These are phyloP conservation scores for Aspergillus chevalieri DNA, from an alignment of 2,329 filamentous ascomycete genomes.

Conservation along the genomic window DNA sequence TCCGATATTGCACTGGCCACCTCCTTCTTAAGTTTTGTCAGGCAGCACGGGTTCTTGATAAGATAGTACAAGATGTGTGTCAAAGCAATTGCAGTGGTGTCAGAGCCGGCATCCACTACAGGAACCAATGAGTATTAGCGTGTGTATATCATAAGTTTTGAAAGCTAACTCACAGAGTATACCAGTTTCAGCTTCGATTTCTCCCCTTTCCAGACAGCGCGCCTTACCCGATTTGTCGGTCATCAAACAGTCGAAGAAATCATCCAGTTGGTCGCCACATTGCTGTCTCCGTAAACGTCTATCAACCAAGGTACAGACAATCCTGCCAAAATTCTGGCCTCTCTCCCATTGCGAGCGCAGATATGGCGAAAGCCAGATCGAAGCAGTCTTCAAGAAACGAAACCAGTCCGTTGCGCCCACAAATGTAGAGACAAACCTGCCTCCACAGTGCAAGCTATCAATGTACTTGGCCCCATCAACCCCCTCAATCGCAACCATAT, in stretches of 20 bases:
- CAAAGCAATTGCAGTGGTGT: constrained; percentile 15
- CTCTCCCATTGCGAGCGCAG: constrained; percentile 27
- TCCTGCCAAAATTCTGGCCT: constrained; percentile 42
- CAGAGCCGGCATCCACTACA: constrained; percentile 1
- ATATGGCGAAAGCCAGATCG: constrained; percentile 35
- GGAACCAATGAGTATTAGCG: not conserved
- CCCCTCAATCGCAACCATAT: constrained; percentile 35
- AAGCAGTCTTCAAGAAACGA: constrained; percentile 39
- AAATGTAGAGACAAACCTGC: constrained; percentile 35
- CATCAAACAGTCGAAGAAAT: constrained; percentile 38
- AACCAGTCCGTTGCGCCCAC: constrained; percentile 45
- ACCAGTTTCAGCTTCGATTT: not conserved
- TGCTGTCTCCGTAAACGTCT: constrained; percentile 16
- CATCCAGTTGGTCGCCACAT: constrained; percentile 48
- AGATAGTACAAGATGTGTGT: constrained; percentile 15
- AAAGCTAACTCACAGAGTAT: not conserved
- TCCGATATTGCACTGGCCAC: not conserved
- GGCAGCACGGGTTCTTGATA: constrained; percentile 8
- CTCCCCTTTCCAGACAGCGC: not conserved
- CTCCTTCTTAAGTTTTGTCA: not conserved
- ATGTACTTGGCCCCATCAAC: constrained; percentile 44
- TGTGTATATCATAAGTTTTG: not conserved
- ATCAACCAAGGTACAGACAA: constrained; percentile 41
- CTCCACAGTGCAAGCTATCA: constrained; percentile 42
- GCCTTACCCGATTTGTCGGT: not conserved